These are phyloP conservation scores for Calocybe cyanea DNA, from an alignment of 768 basidiomycete species.

Conservation along the genomic window DNA sequence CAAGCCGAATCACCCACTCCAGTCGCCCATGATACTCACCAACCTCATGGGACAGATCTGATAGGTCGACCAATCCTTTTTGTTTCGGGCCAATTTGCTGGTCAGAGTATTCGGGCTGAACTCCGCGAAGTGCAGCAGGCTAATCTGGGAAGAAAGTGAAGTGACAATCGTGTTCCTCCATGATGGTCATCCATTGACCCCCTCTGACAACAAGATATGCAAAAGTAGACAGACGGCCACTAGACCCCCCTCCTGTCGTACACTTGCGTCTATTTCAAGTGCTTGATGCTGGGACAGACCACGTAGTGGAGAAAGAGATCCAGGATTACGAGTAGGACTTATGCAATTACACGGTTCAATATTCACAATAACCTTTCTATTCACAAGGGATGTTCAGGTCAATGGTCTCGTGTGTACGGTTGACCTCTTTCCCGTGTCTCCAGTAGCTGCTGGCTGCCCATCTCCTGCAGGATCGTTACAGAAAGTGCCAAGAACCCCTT, in stretches of 20 bases:
- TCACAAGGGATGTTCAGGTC: slow-evolving; percentile 50
- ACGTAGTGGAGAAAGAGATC: slow-evolving; percentile 40
- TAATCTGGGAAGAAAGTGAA: slow-evolving; percentile 63
- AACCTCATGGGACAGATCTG: slow-evolving; percentile 23
- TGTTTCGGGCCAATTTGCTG: slow-evolving; percentile 56
- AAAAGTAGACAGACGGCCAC: slow-evolving; percentile 57
- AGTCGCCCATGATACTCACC: slow-evolving; percentile 9
- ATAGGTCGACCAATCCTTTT: slow-evolving; percentile 55
- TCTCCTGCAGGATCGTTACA: slow-evolving; percentile 1
- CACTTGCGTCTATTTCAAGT: slow-evolving; percentile 47
- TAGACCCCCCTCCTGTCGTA: slow-evolving; percentile 66
- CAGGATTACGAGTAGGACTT: slow-evolving; percentile 43
- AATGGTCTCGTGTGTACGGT: slow-evolving; percentile 73
- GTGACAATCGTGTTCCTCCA: slow-evolving; percentile 1
- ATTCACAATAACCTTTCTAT: not conserved
- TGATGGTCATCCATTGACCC: slow-evolving; percentile 9
- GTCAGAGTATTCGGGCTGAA: slow-evolving; percentile 51
- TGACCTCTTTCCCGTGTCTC: slow-evolving; percentile 74
- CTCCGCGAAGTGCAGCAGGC: slow-evolving; percentile 61
- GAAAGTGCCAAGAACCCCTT: slow-evolving; percentile 8
- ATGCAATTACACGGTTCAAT: not conserved
- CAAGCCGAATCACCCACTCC: slow-evolving; percentile 6
- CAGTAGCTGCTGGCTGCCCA: slow-evolving; percentile 33
- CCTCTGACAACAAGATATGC: slow-evolving; percentile 41
- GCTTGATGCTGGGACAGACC: slow-evolving; percentile 34